Base-by-base conservation (phyloP, 441 rosid species). In the Erodium trifolium region DNA sequence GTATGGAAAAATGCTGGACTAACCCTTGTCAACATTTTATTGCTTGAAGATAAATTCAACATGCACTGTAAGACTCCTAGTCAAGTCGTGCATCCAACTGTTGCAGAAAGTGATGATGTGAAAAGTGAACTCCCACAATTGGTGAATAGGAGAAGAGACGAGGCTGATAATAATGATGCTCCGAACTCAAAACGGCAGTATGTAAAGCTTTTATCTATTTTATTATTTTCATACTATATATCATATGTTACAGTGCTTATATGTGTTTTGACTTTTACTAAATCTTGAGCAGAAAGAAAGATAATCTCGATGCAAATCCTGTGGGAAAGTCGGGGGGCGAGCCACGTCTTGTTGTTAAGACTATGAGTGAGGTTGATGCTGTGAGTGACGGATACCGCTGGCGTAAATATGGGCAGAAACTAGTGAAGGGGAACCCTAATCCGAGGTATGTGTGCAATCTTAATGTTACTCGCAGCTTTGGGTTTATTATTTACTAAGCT, bases 361-460 rank as follows among this genome's bases (percentile, higher is more conserved):
- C 98, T 23, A 86, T 89, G 27, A 93, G 98, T 78, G 93, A 89
- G 67, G 88, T 88, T 23, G 97, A 93, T 82, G 89, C 89, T 45
- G 88, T 93, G 41, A 97, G 91, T 66, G 98, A 93, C 86, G 98
- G 98, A 0, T 93, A 87, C 35, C 86, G 92, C 76, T 87, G 96
- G 98, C 91, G 98, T 77, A 93, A 93, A 71, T 93, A 93, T 76
- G 97, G 98, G 69, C 98, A 93, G 82, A 93, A 93, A 81, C 91
- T 89, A 6, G 98, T 93, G 57, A 93, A 91, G 68, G 97, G 97
- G 13, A 93, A 93, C 70, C 97, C 96, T 7, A 91, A 91, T 82
- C 97, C 97, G 41, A 86, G 94, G 98, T 92, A 68, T 55, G 63
- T 57, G 11, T 57, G 17, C 63, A 57, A 18, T 47, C 63, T 57